phyloP scores from a whole-genome alignment of 148 eudicot species.

The Agrostemma githago region DNA sequence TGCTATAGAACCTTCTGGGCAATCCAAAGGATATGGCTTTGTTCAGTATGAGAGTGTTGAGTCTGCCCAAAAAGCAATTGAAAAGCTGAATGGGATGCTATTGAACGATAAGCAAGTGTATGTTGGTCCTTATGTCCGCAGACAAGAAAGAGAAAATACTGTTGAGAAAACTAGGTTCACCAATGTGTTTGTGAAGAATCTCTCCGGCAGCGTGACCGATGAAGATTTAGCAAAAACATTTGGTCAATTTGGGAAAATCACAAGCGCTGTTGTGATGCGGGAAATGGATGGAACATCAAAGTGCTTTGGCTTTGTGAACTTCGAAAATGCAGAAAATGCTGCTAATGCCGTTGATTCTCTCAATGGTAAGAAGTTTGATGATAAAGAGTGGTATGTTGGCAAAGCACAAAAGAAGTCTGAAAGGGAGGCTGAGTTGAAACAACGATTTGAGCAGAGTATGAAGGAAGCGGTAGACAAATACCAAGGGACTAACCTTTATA shows the following conservation, averaged over 20 bases:
- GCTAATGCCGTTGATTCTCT: conserved; percentile 70
- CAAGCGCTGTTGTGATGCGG: conserved; percentile 83
- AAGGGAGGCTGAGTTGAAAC: conserved; percentile 68
- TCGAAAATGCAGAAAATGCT: conserved; percentile 77
- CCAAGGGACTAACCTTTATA: conserved; percentile 71
- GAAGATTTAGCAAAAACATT: conserved; percentile 62
- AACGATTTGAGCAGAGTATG: conserved; percentile 54
- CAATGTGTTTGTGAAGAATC: conserved; percentile 82
- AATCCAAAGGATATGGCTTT: conserved; percentile 89
- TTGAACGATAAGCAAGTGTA: conserved; percentile 86
- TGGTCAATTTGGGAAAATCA: conserved; percentile 68
- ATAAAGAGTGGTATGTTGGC: conserved; percentile 91
- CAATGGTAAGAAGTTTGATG: conserved; percentile 67
- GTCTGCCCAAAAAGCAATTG: conserved; percentile 75
- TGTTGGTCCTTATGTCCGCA: conserved; percentile 74
- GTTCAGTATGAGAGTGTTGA: conserved; percentile 85
- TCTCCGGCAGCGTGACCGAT: conserved; percentile 63
- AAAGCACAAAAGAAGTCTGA: conserved; percentile 84
- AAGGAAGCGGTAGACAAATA: conserved; percentile 69
- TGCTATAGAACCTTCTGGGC: conserved; percentile 68
- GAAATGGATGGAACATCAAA: conserved; percentile 78
- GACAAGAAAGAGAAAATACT: conserved; percentile 72
- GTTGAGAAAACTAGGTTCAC: conserved; percentile 57
- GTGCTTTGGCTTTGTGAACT: conserved; percentile 90
- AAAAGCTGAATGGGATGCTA: conserved; percentile 78